Evolutionary conservation across 805 yeast genomes (phyloP).

Genomic region (Wickerhamiella vanderwaltii): DNA sequence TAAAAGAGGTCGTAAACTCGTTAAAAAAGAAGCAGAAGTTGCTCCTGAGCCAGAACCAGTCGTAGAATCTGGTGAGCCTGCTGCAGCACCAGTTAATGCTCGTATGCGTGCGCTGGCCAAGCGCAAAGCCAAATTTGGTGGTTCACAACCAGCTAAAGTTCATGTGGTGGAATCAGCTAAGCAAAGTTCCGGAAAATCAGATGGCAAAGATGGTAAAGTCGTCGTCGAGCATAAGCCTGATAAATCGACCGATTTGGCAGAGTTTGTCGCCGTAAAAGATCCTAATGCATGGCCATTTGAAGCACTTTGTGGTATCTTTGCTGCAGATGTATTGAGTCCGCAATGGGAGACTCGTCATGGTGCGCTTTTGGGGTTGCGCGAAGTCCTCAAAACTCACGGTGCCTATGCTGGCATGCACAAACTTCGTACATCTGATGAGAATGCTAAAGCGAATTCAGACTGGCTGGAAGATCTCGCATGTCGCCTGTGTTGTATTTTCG

Average conservation of each 20-base stretch:
- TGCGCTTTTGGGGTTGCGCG: conserved; percentile 83
- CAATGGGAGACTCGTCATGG: conserved; percentile 96
- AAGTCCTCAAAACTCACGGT: conserved; percentile 72
- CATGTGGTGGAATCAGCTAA: conserved; percentile 26
- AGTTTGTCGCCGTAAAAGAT: conserved; percentile 57
- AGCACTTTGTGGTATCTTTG: conserved; percentile 72
- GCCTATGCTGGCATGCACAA: conserved; percentile 70
- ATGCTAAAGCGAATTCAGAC: conserved; percentile 48
- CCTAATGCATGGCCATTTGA: conserved; percentile 85
- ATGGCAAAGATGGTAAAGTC: conserved; percentile 62
- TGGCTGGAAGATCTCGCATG: conserved; percentile 83
- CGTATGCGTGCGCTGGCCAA: conserved; percentile 91
- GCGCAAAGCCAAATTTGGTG: conserved; percentile 59
- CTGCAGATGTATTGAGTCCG: conserved; percentile 70
- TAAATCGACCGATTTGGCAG: conserved; percentile 44
- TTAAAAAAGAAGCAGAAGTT: conserved; percentile 10
- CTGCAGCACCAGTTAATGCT: conserved; percentile 31
- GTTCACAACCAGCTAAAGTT: conserved; percentile 27
- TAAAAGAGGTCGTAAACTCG: conserved; percentile 13
- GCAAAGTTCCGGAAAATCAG: conserved; percentile 34
- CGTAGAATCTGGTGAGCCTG: conserved; percentile 13
- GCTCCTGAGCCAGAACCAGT: conserved; percentile 11
- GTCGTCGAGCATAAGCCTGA: conserved; percentile 63
- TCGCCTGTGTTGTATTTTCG: conserved; percentile 71
- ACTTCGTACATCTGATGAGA: conserved; percentile 49